Evolutionary conservation across 441 rosid genomes (phyloP), one percentile per base, ranked within the genome.

Genomic region (Aleurites moluccanus): DNA sequence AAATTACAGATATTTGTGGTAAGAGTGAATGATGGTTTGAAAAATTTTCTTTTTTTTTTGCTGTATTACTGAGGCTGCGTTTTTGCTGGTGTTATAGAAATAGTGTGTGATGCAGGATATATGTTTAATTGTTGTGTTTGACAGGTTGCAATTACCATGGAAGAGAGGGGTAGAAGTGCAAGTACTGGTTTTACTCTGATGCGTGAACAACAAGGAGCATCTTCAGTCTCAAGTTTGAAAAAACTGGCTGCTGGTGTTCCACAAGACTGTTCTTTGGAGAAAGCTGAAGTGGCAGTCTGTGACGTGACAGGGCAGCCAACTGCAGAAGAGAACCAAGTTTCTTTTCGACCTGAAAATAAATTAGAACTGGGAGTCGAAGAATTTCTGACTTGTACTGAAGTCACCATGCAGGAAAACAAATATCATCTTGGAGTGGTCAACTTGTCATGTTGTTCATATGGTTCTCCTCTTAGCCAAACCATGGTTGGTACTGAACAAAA

Each of bases 281-380:
- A 82, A 86, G 82, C 82, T 76, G 85, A 69, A 79, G 85, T 56
- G 42, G 69, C 70, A 64, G 83, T 55, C 71, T 77, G 70, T 79
- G 85, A 76, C 70, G 60, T 78, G 77, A 68, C 64, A 60, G 79
- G 67, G 71, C 83, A 83, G 77, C 21, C 61, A 64, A 57, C 62
- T 62, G 33, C 25, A 60, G 79, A 52, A 66, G 76, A 78, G 66
- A 75, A 80, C 76, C 83, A 81, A 75, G 75, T 67, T 70, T 70
- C 65, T 62, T 77, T 71, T 72, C 76, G 73, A 57, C 71, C 73
- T 61, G 79, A 67, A 65, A 80, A 77, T 79, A 73, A 66, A 49
- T 49, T 68, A 57, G 80, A 81, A 49, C 66, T 21, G 67, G 83
- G 33, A 76, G 74, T 72, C 81, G 61, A 71, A 25, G 87, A 79